Conservation (phyloP, 2,329 filamentous ascomycete species). For the Cladorrhinum sp. region DNA sequence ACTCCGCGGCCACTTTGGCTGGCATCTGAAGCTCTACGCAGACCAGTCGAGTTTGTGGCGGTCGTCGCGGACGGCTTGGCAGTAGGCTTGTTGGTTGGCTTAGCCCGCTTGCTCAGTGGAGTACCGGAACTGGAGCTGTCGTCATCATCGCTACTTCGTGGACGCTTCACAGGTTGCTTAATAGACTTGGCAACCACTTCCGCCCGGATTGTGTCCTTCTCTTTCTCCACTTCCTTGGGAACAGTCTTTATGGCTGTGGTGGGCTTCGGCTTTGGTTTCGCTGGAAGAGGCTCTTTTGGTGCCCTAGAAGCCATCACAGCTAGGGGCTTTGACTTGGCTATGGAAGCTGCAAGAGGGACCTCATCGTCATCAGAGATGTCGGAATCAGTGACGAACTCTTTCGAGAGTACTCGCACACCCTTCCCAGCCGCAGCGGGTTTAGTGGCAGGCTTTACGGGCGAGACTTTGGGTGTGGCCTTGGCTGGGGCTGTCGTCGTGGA, state of each 20-base stretch:
- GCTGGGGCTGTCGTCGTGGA: constrained; percentile 36
- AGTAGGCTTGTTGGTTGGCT: constrained; percentile 33
- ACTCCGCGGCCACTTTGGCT: constrained; percentile 46
- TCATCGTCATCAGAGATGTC: constrained; percentile 48
- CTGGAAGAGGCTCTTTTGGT: constrained; percentile 26
- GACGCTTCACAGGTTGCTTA: constrained; percentile 47
- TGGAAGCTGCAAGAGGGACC: constrained; percentile 40
- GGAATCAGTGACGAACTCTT: constrained; percentile 55
- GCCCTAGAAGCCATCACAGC: constrained; percentile 12
- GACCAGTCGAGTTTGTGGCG: constrained; percentile 31
- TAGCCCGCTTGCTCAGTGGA: constrained; percentile 56
- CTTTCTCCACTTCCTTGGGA: constrained; percentile 14
- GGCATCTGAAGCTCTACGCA: constrained; percentile 45
- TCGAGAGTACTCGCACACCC: constrained; percentile 48
- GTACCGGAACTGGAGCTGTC: constrained; percentile 60
- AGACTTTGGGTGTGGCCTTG: constrained; percentile 37
- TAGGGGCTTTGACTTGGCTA: constrained; percentile 23
- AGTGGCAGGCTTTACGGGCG: constrained; percentile 43
- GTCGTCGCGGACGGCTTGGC: constrained; percentile 7
- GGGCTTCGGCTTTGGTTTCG: constrained; percentile 36
- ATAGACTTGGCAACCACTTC: constrained; percentile 28
- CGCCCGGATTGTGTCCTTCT: constrained; percentile 32
- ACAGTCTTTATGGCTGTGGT: constrained; percentile 26
- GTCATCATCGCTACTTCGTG: constrained; percentile 51
- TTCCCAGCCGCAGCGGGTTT: constrained; percentile 37